Base-by-base conservation (phyloP, 768 basidiomycete genomes). In the Agaricus subrufescens region DNA sequence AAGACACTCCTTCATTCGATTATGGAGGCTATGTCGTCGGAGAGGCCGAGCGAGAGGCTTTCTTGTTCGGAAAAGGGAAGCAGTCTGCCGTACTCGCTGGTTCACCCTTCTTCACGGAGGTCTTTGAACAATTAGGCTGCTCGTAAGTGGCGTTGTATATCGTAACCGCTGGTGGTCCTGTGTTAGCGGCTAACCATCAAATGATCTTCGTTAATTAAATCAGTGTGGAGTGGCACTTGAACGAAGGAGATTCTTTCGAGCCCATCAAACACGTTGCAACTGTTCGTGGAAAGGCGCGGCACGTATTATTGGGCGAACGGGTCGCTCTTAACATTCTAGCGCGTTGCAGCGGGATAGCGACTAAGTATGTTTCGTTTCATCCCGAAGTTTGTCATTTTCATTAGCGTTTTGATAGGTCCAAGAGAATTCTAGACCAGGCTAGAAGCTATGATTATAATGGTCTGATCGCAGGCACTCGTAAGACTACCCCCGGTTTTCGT, bases 1-100 rank as follows among this genome's bases (percentile, higher is more conserved):
- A 99, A 72, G 96, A 98, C 66, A 90, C 88, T 0, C 96, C 96
- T 1, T 94, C 92, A 1, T 97, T 98, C 62, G 96, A 99, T 71
- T 97, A 93, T 61, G 95, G 90, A 39, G 96, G 96, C 2, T 96
- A 89, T 65, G 93, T 98, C 47, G 96, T 99, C 8, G 96, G 96
- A 12, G 95, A 98, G 66, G 87, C 81, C 6, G 73, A 81, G 38
- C 85, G 93, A 42, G 86, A 90, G 67, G 97, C 97, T 6, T 88
- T 86, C 66, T 81, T 98, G 15, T 80, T 93, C 62, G 96, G 94
- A 48, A 98, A 99, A 74, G 93, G 92, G 57, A 83, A 84, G 50
- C 78, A 84, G 54, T 62, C 79, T 15, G 83, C 84, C 25, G 87
- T 98, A 27, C 81, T 99, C 7, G 97, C 97, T 10, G 97, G 97